Conservation (phyloP, 2,329 filamentous ascomycete genomes). For the Fusarium domesticum region DNA sequence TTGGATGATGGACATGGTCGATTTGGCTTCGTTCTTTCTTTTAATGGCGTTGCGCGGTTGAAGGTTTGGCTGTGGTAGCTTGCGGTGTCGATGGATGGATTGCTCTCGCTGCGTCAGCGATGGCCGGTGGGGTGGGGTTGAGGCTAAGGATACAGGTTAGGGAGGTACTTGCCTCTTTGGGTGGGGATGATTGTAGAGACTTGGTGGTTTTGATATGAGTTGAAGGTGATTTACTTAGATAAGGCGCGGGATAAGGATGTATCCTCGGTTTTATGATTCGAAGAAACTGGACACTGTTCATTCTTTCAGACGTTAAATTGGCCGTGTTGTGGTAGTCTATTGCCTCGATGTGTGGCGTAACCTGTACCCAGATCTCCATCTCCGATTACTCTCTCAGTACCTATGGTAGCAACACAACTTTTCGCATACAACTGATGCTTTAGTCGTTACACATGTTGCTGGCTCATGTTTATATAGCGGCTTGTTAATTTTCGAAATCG, state of each 20-base stretch:
- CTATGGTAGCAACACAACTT: too few species aligned
- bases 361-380: too few species aligned
- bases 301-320: too few species aligned
- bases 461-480: too few species aligned
- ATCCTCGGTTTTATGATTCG: neutral
- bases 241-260: neutral
- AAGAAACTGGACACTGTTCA: too few species aligned
- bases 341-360: too few species aligned
- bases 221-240: neutral
- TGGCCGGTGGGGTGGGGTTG: slow-evolving; percentile 29
- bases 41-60: slow-evolving; percentile 5
- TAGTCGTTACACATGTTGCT: too few species aligned
- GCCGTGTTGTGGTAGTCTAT: too few species aligned
- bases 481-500: too few species aligned
- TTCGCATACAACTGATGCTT: too few species aligned
- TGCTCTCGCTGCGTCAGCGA: slow-evolving; percentile 34
- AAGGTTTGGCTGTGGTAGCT: slow-evolving; percentile 16
- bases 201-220: neutral
- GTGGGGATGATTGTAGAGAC: slow-evolving; percentile 1
- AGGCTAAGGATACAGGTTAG: slow-evolving; percentile 26
- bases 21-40: slow-evolving; percentile 1
- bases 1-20: slow-evolving; percentile 63
- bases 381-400: too few species aligned
- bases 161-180: slow-evolving; percentile 14
- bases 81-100: slow-evolving; percentile 6